Base-by-base conservation (phyloP, 2,329 filamentous ascomycete genomes). In the Cladosporium velox region DNA sequence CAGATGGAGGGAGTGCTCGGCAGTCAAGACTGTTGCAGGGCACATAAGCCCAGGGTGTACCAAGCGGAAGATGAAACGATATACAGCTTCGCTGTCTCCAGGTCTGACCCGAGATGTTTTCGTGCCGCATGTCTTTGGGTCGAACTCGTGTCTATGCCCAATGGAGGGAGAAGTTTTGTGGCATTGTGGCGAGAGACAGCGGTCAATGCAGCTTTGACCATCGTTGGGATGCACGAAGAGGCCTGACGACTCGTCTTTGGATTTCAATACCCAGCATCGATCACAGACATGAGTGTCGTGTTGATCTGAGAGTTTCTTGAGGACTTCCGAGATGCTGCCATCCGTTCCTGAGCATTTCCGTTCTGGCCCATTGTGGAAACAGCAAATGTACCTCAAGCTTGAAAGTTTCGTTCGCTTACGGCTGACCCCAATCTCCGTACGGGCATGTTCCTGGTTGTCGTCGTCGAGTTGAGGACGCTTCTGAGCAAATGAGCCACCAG, bases 141-240 rank as follows among this genome's bases (percentile, higher is more conserved):
- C 11, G 3, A 54, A 54, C 5, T 21, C 12, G 8, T 54, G 51
- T 14, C 51, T 54, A 7, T 54, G 7, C 4, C 51, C 51, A 15
- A 54, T 10, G 7, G 26, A 8, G 1, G 51, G 7, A 12, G 28
- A 11, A 11, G 15, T 21, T 5, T 21, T 34, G 51, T 32, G 51
- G 51, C 51, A 54, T 54, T 54, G 51, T 32, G 51, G 51, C 15
- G 51, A 54, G 18, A 54, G 51, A 12, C 51, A 54, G 6, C 34
- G 15, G 18, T 54, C 51, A 1, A n/a, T 28, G 8, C 51, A 54
- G 0, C 8, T 6, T 32, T 11, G 1, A n/a, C n/a, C 7, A 1
- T 21, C 51, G 4, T n/a, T 4, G 7, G 26, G 15, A 54, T 24
- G 24, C 24, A 24, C 24, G 24, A 24, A 24, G 24, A 24, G 24